Evolutionary conservation across 345 rosid genomes (phyloP).

Genomic region (Lepidium sativum): DNA sequence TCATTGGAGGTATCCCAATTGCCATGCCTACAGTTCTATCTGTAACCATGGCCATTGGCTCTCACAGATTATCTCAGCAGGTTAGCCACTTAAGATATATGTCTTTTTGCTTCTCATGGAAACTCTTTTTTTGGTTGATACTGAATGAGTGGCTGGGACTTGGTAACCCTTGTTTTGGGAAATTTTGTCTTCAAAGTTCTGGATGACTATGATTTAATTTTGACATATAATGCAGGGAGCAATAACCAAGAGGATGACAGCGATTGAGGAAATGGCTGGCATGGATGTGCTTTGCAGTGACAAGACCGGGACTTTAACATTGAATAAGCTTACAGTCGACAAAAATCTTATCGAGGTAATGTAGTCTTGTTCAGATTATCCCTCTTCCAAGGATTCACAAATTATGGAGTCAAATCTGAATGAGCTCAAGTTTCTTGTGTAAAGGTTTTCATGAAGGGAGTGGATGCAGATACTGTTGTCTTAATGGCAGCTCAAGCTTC

Average conservation of each 20-base stretch:
- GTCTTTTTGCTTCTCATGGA: background rate
- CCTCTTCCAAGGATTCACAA: background rate
- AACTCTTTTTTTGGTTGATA: background rate
- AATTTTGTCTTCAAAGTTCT: background rate
- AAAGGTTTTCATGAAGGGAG: slow-evolving; percentile 86
- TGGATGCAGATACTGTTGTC: slow-evolving; percentile 79
- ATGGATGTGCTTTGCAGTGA: slow-evolving; percentile 99
- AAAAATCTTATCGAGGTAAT: slow-evolving; percentile 90
- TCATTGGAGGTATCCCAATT: slow-evolving; percentile 97
- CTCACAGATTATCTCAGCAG: slow-evolving; percentile 94
- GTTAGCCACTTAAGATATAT: slow-evolving; percentile 26
- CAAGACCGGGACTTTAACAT: slow-evolving; percentile 95
- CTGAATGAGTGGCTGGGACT: background rate
- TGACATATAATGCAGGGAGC: slow-evolving; percentile 59
- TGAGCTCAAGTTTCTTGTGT: slow-evolving; percentile 8
- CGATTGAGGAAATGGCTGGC: slow-evolving; percentile 99
- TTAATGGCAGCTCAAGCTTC: slow-evolving; percentile 98
- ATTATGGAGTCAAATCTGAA: background rate
- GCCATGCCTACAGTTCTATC: slow-evolving; percentile 99
- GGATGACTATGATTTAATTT: slow-evolving; percentile 8
- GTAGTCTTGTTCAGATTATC: background rate
- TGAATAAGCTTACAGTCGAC: slow-evolving; percentile 94
- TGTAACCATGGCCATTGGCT: slow-evolving; percentile 98
- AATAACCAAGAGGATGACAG: slow-evolving; percentile 99
- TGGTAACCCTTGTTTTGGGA: background rate